phyloP scores from a whole-genome alignment of 208 protist genomes.

The Acanthamoeba castellanii region DNA sequence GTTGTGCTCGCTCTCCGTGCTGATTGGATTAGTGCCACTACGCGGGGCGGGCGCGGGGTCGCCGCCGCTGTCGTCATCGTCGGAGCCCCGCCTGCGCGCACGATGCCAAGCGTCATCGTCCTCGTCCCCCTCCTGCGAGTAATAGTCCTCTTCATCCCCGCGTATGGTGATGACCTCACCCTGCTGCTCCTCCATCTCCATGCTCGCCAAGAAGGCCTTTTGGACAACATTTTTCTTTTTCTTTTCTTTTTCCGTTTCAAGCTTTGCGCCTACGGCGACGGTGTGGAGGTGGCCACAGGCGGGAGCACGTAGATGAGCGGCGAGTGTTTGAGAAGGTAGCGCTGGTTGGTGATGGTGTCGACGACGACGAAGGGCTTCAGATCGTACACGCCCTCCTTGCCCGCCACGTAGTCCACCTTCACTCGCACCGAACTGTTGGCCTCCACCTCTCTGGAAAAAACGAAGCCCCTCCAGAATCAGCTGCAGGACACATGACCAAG shows the following conservation, averaged over 20 bases:
- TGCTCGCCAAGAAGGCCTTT: no score
- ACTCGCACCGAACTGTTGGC: conserved; percentile 60
- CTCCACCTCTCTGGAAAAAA: conserved; percentile 18
- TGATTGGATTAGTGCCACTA: neutral
- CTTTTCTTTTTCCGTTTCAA: no score
- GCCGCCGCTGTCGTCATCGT: neutral
- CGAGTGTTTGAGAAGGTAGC: conserved; percentile 47
- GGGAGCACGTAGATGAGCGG: conserved; percentile 37
- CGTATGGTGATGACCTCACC: neutral
- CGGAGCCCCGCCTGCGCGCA: neutral
- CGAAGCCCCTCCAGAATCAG: neutral
- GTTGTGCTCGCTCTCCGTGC: no score
- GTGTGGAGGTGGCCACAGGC: no score
- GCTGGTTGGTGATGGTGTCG: conserved; percentile 50
- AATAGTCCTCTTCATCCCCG: neutral
- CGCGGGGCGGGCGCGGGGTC: neutral
- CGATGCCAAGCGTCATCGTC: conserved; percentile 44
- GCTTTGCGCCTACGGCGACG: no score
- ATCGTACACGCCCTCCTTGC: conserved; percentile 55
- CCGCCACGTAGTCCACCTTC: conserved; percentile 54
- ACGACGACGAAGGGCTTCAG: conserved; percentile 35
- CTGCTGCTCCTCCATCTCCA: neutral
- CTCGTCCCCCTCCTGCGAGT: neutral
- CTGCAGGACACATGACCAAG: neutral
- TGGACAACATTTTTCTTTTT: no score